Base-by-base conservation (phyloP, 805 yeast genomes). In the Candida saitoana region DNA sequence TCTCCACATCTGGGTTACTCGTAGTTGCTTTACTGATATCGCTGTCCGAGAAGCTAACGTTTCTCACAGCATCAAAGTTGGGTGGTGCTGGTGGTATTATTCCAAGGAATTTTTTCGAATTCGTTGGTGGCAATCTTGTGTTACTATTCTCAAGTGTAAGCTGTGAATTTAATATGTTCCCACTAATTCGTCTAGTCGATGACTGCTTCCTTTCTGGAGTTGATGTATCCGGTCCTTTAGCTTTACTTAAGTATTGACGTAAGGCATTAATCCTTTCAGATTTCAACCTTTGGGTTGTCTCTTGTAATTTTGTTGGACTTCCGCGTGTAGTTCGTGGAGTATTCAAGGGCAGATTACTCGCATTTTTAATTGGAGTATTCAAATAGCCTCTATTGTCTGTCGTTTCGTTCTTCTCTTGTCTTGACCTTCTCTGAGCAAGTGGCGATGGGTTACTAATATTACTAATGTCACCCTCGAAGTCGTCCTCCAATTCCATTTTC, bases 301-400 rank as follows among this genome's bases (percentile, higher is more conserved):
- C 70, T 44, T 63, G 71, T 14, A 68, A 51, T 30, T 62, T 59
- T 4, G 65, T 53, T 2, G 72, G 71, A 38, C 71, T 65, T 8
- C 55, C 49, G 24, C 66, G 50, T 11, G 53, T 42, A 2, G 46
- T 41, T 7, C 43, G 38, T 3, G 69, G 65, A 2, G 69, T 64
- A 3, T 43, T 25, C 34, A 30, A 47, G 44, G 48, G 14, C 18
- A 29, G 20, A 22, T 34, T 31, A 41, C 31, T 5, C 41, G 42
- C 50, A 30, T 56, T 59, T 36, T 67, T 67, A 18, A 66, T 49
- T 2, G 73, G 73, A 1, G 73, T 65, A 33, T 48, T 44, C 36
- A 67, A 53, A 41, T 65, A 64, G 36, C 62, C 60, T 3, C 46
- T 42, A 38, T 46, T 32, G 18, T 20, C 38, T 12, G 22, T 14